Evolutionary conservation across 352 stramenopile genomes (phyloP).

Genomic region (Globisporangium carolinianum): DNA sequence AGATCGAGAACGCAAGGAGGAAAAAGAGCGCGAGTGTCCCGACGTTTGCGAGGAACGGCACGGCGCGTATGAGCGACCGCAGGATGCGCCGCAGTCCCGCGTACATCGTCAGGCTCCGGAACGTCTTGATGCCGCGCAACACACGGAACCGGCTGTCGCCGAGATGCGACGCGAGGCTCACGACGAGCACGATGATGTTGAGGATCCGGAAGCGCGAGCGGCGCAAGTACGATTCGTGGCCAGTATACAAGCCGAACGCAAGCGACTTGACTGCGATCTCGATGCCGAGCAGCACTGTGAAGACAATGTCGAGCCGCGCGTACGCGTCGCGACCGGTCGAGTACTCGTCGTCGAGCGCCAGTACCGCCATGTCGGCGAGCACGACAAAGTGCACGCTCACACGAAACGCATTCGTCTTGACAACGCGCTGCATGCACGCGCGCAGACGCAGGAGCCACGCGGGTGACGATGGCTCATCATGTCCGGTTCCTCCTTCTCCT

Average conservation of each 20-base stretch:
- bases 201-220: constrained; percentile 41
- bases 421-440: constrained; percentile 16
- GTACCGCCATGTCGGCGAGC: constrained; percentile 39
- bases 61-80: constrained; percentile 47
- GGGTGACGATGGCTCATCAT: not conserved
- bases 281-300: constrained; percentile 52
- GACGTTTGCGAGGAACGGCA: constrained; percentile 76
- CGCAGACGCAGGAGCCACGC: constrained; percentile 24
- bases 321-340: constrained; percentile 15
- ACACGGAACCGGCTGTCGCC: constrained; percentile 32
- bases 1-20: constrained; percentile 71
- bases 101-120: constrained; percentile 57
- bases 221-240: constrained; percentile 41
- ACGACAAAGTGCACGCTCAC: constrained; percentile 35
- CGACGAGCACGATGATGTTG: constrained; percentile 38
- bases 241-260: constrained; percentile 39
- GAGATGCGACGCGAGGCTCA: constrained; percentile 47
- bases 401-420: constrained; percentile 48
- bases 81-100: constrained; percentile 59
- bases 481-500: not conserved
- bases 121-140: constrained; percentile 59
- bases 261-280: constrained; percentile 54
- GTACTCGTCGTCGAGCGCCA: constrained; percentile 55
- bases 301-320: constrained; percentile 37
- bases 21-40: constrained; percentile 66